Evolutionary conservation across 1,284 basidiomycete genomes (phyloP).

Genomic region (Sanguinoderma infundibulare): DNA sequence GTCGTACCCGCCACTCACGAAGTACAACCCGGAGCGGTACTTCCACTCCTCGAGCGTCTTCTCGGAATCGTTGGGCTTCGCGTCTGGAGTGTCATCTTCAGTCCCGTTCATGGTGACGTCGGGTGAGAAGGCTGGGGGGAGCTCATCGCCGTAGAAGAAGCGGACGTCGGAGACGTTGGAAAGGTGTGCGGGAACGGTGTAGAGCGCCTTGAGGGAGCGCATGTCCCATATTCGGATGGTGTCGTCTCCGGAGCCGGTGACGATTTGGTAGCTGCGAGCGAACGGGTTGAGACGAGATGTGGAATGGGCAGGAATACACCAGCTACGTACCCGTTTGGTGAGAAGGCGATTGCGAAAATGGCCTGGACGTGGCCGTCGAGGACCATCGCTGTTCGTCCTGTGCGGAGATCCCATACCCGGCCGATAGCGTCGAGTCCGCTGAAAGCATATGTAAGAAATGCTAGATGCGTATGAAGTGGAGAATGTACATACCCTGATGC

Average conservation of each 20-base stretch:
- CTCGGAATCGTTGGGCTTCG: constrained; percentile 17
- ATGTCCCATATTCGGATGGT: constrained; percentile 99
- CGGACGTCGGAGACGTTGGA: constrained; percentile 95
- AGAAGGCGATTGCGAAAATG: constrained; percentile 91
- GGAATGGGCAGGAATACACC: not conserved
- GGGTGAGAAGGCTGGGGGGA: constrained; percentile 38
- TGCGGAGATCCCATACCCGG: constrained; percentile 95
- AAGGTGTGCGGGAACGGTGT: constrained; percentile 96
- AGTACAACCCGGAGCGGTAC: constrained; percentile 87
- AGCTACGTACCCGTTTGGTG: constrained; percentile 86
- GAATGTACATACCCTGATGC: constrained; percentile 80
- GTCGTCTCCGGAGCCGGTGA: constrained; percentile 96
- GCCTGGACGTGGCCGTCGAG: constrained; percentile 96
- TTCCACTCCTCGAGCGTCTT: constrained; percentile 60
- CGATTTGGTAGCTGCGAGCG: constrained; percentile 85
- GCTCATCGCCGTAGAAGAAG: constrained; percentile 78
- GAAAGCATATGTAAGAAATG: constrained; percentile 19
- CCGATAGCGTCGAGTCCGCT: constrained; percentile 97
- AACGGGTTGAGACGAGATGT: not conserved
- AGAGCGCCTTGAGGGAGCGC: constrained; percentile 88
- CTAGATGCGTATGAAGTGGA: not conserved
- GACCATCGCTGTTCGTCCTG: constrained; percentile 97
- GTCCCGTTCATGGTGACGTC: constrained; percentile 44
- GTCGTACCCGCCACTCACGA: constrained; percentile 95
- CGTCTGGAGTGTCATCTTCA: constrained; percentile 31